A percentile compares a stretch with the other conserved stretches of the same genome.
Conservation (phyloP, 2,329 filamentous ascomycete genomes). For the Aspergillus aculeatinus region DNA sequence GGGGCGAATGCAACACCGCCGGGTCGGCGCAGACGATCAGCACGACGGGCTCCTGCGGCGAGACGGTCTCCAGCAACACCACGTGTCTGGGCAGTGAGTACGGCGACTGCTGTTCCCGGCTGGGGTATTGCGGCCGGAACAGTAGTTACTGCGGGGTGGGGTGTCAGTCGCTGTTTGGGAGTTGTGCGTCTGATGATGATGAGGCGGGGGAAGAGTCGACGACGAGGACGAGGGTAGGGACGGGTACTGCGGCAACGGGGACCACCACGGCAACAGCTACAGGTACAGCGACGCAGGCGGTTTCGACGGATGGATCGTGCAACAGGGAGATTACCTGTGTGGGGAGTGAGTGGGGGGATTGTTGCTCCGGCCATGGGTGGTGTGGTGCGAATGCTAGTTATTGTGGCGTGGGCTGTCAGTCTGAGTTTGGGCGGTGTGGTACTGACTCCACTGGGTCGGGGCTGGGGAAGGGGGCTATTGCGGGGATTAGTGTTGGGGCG, state of each 20-base stretch:
- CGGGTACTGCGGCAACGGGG: not conserved
- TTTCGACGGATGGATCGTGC: not conserved
- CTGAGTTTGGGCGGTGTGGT: not conserved
- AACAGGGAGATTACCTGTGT: not conserved
- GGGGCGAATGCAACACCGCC: conserved; percentile 3
- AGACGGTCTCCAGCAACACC: conserved; percentile 5
- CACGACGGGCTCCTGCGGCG: conserved; percentile 6
- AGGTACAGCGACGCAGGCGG: not conserved
- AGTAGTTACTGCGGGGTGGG: conserved; percentile 4
- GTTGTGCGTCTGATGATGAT: too few relatives aligned
- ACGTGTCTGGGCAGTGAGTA: conserved; percentile 9
- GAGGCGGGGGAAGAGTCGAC: fast-evolving
- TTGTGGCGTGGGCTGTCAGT: conserved; percentile 1
- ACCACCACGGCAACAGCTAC: too few relatives aligned
- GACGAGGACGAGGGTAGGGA: not conserved
- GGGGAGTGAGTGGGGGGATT: not conserved
- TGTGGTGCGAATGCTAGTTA: conserved; percentile 1
- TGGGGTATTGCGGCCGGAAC: conserved; percentile 9
- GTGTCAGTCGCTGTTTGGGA: conserved; percentile 6
- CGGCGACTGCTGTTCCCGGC: conserved; percentile 8
- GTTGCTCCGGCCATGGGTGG: not conserved
- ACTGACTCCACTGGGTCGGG: too few relatives aligned
- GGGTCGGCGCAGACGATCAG: conserved; percentile 1
- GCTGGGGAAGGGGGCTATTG: conserved; percentile 7
- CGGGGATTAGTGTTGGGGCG: conserved; percentile 8